Evolutionary conservation across 106 monocot species (phyloP), one percentile per base, ranked within the genome.

Genomic region (Phalaenopsis aphrodite): DNA sequence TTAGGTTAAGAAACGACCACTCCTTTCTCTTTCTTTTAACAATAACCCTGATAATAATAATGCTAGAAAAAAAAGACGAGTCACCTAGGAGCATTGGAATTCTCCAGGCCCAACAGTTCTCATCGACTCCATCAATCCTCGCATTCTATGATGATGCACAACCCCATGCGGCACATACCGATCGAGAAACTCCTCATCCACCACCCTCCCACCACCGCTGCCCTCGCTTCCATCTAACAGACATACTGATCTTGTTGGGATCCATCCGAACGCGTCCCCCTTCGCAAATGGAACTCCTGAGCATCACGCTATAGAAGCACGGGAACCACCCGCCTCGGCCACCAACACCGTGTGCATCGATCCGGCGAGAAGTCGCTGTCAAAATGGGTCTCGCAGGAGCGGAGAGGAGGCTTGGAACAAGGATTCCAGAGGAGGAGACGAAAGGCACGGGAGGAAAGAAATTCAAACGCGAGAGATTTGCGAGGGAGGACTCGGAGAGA

Each of bases 341-440:
- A 1, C 75, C 46, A 15, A 23, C 46, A 12, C 75, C 65, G 66
- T 87, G 68, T 77, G 85, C 57, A n/a, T 89, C 84, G 84, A 89
- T 68, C n/a, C 67, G 55, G 75, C 72, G 64, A 58, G 85, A 93
- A 99, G 36, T 93, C 94, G 73, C 93, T 86, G 80, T 95, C 99
- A 82, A 99, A 99, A 86, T 86, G 91, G 76, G 88, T 89, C 80
- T 99, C 99, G 88, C 99, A 99, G 71, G 99, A 93, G 65, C 83
- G 65, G 56, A 19, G 66, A 18, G 84, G 81, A 4, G 89, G 86
- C 61, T 42, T 67, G 30, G 83, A 64, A 72, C 48, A 55, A 47
- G 78, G 65, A 11, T 19, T 76, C 99, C 99, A 99, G 0, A 93
- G 93, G 56, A 91, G 79, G 79, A 82, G 30, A 30, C 87, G 80